Evolutionary conservation across 495 filamentous ascomycete genomes (phyloP).

Genomic region (Annulohypoxylon stygium): DNA sequence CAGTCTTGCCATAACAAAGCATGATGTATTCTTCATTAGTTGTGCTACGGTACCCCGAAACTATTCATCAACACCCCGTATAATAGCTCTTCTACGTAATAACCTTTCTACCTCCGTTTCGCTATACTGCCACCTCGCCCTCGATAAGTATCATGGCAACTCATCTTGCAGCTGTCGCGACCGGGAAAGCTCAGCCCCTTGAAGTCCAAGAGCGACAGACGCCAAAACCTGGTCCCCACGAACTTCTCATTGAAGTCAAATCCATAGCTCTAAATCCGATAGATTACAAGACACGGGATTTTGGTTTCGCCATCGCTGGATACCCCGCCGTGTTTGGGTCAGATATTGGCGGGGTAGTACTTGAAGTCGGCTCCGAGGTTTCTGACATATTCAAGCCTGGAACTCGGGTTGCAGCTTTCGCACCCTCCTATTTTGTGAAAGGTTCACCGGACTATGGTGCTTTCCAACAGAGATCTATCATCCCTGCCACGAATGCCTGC

Average conservation of each 20-base stretch:
- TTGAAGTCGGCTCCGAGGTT: constrained; percentile 56
- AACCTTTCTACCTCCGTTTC: background rate
- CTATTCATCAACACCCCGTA: background rate
- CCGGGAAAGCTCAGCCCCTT: constrained; percentile 53
- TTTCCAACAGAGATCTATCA: constrained; percentile 58
- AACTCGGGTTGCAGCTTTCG: constrained; percentile 59
- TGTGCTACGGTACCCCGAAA: too few relatives aligned
- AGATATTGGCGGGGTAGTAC: constrained; percentile 58
- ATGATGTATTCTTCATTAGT: background rate
- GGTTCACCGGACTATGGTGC: constrained; percentile 55
- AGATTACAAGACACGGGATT: constrained; percentile 56
- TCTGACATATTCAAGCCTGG: constrained; percentile 50
- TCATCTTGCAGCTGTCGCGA: constrained; percentile 59
- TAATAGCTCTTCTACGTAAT: background rate
- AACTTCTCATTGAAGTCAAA: constrained; percentile 64
- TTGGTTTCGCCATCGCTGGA: constrained; percentile 55
- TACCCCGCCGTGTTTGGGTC: constrained; percentile 60
- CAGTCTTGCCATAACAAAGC: background rate
- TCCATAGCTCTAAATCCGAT: constrained; percentile 65
- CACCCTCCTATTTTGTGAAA: constrained; percentile 49
- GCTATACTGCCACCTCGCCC: background rate
- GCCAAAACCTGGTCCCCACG: constrained; percentile 60
- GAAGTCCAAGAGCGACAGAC: constrained; percentile 53
- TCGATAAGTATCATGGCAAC: constrained; percentile 50
- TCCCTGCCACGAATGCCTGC: constrained; percentile 51